A percentile compares a stretch with the other conserved stretches of the same genome.
These are phyloP conservation scores for Evernia prunastri DNA, from an alignment of 495 filamentous ascomycete species.

Conservation along the genomic window DNA sequence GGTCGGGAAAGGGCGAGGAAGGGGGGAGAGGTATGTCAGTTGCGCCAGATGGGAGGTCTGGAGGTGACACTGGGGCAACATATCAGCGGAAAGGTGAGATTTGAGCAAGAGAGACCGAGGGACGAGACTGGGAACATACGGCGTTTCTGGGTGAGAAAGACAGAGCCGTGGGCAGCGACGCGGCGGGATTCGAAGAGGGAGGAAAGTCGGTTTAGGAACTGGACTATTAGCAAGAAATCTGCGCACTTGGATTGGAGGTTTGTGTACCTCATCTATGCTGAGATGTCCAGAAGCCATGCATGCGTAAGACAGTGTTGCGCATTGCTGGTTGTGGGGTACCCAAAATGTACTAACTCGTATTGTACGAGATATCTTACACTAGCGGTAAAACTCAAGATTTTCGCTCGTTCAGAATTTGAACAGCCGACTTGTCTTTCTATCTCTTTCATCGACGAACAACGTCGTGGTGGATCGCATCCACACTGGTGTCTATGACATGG, in stretches of 20 bases:
- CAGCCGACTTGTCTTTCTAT: background rate
- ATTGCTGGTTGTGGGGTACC: background rate
- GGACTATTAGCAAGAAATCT: slow-evolving; percentile 8
- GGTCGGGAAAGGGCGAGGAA: slow-evolving; percentile 42
- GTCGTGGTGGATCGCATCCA: background rate
- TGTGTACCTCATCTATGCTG: slow-evolving; percentile 24
- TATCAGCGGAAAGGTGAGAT: background rate
- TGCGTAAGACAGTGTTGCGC: background rate
- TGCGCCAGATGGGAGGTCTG: slow-evolving; percentile 24
- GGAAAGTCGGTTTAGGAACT: slow-evolving; percentile 84
- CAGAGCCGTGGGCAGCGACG: slow-evolving; percentile 62
- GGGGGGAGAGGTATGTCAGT: slow-evolving; percentile 19
- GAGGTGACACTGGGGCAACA: slow-evolving; percentile 22
- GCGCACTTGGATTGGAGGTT: background rate
- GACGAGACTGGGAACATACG: slow-evolving; percentile 35
- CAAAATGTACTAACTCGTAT: too few species aligned
- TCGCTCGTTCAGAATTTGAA: too few species aligned
- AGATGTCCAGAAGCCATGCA: slow-evolving; percentile 22
- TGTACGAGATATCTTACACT: slow-evolving; percentile 2
- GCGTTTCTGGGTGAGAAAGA: slow-evolving; percentile 84
- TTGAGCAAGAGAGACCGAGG: background rate
- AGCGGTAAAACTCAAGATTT: background rate
- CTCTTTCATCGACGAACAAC: background rate
- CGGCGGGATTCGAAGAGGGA: slow-evolving; percentile 65
- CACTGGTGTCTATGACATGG: background rate